Percentiles rank a stretch among this genome's conserved stretches.
phyloP scores from a whole-genome alignment of 2,329 filamentous ascomycete species.

The Claviceps digitariae region DNA sequence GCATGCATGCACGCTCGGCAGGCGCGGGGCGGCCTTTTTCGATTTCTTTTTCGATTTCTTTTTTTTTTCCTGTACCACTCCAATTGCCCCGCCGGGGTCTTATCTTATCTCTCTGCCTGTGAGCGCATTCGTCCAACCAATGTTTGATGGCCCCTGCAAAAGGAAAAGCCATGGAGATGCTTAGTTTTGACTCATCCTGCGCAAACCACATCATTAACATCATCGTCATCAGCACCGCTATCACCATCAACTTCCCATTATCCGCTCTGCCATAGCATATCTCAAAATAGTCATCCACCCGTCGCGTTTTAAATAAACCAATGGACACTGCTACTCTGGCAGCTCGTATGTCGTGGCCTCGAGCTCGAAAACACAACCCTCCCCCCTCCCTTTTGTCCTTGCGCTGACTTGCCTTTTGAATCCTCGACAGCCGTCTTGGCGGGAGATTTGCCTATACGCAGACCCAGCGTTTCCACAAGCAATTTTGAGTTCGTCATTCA shows the following conservation, averaged over 20 bases:
- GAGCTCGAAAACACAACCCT: background rate
- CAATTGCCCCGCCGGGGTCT: too few species aligned
- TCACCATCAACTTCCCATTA: background rate
- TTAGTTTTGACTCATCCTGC: constrained; percentile 1
- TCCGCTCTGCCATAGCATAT: background rate
- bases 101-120: too few species aligned
- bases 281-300: background rate
- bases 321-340: background rate
- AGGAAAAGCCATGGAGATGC: background rate
- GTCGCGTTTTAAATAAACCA: background rate
- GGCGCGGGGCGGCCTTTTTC: too few species aligned
- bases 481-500: constrained; percentile 9
- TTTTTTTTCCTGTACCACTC: too few species aligned
- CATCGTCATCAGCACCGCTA: background rate
- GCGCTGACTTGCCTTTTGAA: background rate
- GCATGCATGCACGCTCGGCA: too few species aligned
- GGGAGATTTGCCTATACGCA: constrained; percentile 3
- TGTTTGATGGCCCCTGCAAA: background rate
- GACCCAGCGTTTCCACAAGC: constrained; percentile 7
- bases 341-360: background rate
- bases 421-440: constrained; percentile 1
- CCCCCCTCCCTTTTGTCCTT: background rate
- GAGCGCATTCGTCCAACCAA: too few species aligned
- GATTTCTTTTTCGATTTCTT: too few species aligned
- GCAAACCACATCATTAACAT: background rate